Percentiles rank a stretch among this genome's conserved stretches.
Evolutionary conservation across 164 flowering plant species (phyloP).

Genomic region (Vitis cinerea): DNA sequence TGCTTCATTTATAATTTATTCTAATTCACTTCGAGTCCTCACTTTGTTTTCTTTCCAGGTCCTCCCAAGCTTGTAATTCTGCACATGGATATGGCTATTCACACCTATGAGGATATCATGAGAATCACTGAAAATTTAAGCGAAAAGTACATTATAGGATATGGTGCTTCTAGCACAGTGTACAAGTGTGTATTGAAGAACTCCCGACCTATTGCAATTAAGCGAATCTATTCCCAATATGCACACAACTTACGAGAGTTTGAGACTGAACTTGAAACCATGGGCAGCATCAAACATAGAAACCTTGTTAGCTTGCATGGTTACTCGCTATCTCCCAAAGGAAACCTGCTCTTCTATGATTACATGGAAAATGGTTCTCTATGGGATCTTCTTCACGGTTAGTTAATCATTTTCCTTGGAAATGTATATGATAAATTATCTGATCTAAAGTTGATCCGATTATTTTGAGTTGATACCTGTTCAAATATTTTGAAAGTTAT

Average conservation of each 20-base stretch:
- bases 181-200: constrained; percentile 83
- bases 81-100: constrained; percentile 92
- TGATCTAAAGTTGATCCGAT: background rate
- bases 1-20: background rate
- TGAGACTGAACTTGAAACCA: constrained; percentile 85
- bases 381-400: constrained; percentile 96
- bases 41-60: constrained; percentile 32
- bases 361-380: constrained; percentile 96
- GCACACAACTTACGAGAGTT: constrained; percentile 66
- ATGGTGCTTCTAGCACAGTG: constrained; percentile 93
- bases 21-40: background rate
- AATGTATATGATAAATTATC: too few relatives aligned
- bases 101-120: constrained; percentile 86
- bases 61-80: constrained; percentile 79
- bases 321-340: constrained; percentile 67
- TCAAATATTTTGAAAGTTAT: background rate
- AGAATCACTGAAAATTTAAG: constrained; percentile 82
- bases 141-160: constrained; percentile 85
- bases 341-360: constrained; percentile 89
- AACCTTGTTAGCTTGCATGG: constrained; percentile 91
- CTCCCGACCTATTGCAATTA: constrained; percentile 85
- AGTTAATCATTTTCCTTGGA: constrained; percentile 11
- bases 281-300: constrained; percentile 87
- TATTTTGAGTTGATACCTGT: background rate
- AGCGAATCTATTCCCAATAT: constrained; percentile 70